Conservation (phyloP, 345 rosid species). For the Populus euphratica region DNA sequence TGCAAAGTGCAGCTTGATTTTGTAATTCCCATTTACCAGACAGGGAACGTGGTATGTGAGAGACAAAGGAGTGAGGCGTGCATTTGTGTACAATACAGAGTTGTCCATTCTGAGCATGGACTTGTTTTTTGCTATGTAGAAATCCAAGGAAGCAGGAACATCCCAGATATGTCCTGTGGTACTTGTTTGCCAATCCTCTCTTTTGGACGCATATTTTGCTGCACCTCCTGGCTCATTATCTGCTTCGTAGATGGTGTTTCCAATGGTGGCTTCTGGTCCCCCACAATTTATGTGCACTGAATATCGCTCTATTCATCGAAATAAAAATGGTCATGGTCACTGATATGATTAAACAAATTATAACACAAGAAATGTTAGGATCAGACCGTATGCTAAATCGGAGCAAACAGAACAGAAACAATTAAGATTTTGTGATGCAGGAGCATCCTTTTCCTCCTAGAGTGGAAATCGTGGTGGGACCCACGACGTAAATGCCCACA, state of each 20-base stretch:
- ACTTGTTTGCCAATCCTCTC: slow-evolving; percentile 1
- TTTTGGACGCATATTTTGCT: slow-evolving; percentile 1
- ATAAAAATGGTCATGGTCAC: background rate
- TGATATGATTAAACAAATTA: background rate
- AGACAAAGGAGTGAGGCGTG: slow-evolving; percentile 13
- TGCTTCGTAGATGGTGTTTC: background rate
- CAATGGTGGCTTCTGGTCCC: background rate
- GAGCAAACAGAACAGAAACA: background rate
- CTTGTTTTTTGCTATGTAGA: background rate
- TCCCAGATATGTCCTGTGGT: slow-evolving; percentile 16
- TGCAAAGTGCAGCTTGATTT: slow-evolving; percentile 48
- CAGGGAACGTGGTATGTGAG: slow-evolving; percentile 6
- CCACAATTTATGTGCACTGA: slow-evolving; percentile 13
- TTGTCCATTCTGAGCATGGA: background rate
- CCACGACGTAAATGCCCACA: too few species aligned
- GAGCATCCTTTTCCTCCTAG: too few species aligned
- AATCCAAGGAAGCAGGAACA: background rate
- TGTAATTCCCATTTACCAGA: slow-evolving; percentile 43
- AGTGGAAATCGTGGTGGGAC: too few species aligned
- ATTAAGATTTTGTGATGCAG: too few species aligned
- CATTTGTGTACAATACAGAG: slow-evolving; percentile 1
- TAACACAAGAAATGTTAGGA: background rate
- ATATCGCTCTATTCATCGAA: background rate
- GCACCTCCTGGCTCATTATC: background rate
- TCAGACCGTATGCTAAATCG: too few species aligned